Evolutionary conservation across 352 stramenopile species (phyloP).

Genomic region (Globisporangium acanthophoron): DNA sequence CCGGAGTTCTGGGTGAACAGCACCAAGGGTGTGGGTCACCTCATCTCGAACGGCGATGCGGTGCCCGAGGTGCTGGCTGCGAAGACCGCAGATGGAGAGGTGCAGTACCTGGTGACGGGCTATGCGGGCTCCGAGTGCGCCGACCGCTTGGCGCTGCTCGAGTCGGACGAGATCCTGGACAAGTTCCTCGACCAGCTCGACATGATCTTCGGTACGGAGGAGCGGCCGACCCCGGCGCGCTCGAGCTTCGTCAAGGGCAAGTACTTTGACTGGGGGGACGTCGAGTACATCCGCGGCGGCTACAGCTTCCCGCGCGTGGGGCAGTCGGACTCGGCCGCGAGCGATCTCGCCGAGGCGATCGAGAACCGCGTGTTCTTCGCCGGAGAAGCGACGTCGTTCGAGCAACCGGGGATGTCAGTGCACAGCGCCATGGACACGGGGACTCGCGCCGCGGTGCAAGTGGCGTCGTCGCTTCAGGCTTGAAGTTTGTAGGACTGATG

Average conservation of each 20-base stretch:
- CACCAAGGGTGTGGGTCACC: slow-evolving; percentile 51
- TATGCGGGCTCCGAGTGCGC: slow-evolving; percentile 67
- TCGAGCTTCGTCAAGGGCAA: slow-evolving; percentile 64
- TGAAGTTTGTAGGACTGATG: background rate
- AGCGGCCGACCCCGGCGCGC: slow-evolving; percentile 44
- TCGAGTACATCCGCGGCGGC: slow-evolving; percentile 59
- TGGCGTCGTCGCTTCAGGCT: slow-evolving; percentile 32
- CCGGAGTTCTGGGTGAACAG: slow-evolving; percentile 84
- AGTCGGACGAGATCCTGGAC: slow-evolving; percentile 47
- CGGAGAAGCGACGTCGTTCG: slow-evolving; percentile 72
- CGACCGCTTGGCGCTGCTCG: slow-evolving; percentile 37
- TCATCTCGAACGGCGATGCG: slow-evolving; percentile 54
- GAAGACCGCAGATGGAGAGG: slow-evolving; percentile 11
- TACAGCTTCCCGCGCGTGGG: slow-evolving; percentile 77
- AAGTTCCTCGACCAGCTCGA: slow-evolving; percentile 71
- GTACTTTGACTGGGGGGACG: slow-evolving; percentile 76
- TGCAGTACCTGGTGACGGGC: slow-evolving; percentile 70
- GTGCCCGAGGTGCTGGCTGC: slow-evolving; percentile 9
- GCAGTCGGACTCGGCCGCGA: slow-evolving; percentile 50
- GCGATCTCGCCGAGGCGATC: slow-evolving; percentile 51
- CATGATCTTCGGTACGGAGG: slow-evolving; percentile 61
- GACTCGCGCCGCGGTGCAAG: slow-evolving; percentile 52
- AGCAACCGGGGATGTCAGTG: slow-evolving; percentile 79
- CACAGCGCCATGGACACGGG: slow-evolving; percentile 80
- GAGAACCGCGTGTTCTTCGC: slow-evolving; percentile 76